These are phyloP conservation scores for Jacaranda copaia DNA, from an alignment of 257 asterid genomes.

Conservation along the genomic window DNA sequence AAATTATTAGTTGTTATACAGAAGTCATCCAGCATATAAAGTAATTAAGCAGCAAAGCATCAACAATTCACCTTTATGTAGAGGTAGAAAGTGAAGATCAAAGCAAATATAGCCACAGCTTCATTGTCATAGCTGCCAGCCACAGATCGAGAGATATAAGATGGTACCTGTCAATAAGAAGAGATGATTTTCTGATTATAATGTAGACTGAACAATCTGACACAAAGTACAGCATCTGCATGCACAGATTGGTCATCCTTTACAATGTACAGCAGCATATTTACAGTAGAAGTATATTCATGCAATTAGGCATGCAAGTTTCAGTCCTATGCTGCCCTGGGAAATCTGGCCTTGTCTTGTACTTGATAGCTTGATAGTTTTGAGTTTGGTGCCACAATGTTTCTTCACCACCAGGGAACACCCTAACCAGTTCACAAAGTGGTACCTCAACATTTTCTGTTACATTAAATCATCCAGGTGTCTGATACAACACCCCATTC, in stretches of 20 bases:
- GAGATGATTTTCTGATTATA: slow-evolving; percentile 19
- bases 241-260: slow-evolving; percentile 8
- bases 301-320: background rate
- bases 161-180: slow-evolving; percentile 76
- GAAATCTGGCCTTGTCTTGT: slow-evolving; percentile 14
- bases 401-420: background rate
- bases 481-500: too few species aligned
- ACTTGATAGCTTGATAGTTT: background rate
- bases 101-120: slow-evolving; percentile 99
- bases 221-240: slow-evolving; percentile 1
- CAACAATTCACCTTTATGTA: slow-evolving; percentile 77
- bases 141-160: slow-evolving; percentile 98
- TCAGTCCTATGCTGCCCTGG: background rate
- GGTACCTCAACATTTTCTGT: background rate
- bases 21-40: background rate
- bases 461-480: background rate
- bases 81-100: slow-evolving; percentile 95
- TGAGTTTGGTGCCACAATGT: background rate
- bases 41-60: slow-evolving; percentile 26
- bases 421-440: background rate
- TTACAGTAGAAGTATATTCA: background rate
- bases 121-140: slow-evolving; percentile 99
- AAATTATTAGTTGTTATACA: slow-evolving; percentile 14
- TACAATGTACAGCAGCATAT: background rate
- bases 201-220: background rate